Conservation (phyloP, 1,139 yeast species). For the Yarrowia galli region DNA sequence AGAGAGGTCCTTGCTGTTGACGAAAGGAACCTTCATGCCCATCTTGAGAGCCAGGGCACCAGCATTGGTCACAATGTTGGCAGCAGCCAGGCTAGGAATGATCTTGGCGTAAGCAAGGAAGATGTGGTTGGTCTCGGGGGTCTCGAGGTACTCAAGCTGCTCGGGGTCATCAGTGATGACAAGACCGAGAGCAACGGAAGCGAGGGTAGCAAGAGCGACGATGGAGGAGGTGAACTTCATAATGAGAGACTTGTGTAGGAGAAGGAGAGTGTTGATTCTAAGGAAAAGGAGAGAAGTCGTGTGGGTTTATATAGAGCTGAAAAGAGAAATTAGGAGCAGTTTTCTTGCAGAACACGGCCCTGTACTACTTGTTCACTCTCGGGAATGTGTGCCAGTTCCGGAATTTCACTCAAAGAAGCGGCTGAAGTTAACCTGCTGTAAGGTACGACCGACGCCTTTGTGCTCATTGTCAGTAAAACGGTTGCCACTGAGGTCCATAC, state of each 20-base stretch:
- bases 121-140: background rate
- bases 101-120: slow-evolving; percentile 9
- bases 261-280: background rate
- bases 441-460: background rate
- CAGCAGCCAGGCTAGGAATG: slow-evolving; percentile 12
- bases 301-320: background rate
- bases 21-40: slow-evolving; percentile 12
- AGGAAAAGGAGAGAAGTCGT: background rate
- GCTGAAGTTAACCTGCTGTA: background rate
- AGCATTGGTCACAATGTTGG: slow-evolving; percentile 14
- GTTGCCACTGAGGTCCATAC: background rate
- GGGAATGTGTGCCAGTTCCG: background rate
- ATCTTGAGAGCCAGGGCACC: slow-evolving; percentile 4
- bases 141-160: slow-evolving; percentile 5
- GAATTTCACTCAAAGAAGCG: background rate
- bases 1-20: slow-evolving; percentile 7
- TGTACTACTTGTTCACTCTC: background rate
- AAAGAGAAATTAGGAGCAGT: background rate
- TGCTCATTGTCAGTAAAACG: background rate
- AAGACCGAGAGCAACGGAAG: slow-evolving; percentile 1
- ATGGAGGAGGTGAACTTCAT: slow-evolving; percentile 7
- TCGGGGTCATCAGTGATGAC: slow-evolving; percentile 11
- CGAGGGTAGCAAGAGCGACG: slow-evolving; percentile 3
- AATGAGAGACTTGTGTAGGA: background rate
- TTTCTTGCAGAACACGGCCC: background rate